Percentiles rank a stretch among this genome's conserved stretches.
Conservation (phyloP, 768 basidiomycete species). For the Fomitopsis serialis region DNA sequence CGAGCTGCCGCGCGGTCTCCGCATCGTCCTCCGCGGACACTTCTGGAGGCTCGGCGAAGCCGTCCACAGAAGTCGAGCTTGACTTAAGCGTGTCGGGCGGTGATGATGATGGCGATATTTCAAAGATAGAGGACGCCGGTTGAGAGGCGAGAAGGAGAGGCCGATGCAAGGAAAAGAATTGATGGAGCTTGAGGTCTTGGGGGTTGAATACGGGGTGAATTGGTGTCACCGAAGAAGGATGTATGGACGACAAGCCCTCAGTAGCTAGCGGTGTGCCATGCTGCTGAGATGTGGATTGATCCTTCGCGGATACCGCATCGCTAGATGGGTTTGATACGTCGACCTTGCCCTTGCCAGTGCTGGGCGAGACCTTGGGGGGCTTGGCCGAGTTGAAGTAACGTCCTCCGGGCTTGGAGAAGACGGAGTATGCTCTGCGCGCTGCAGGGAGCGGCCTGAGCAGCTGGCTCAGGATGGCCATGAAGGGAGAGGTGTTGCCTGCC, state of each 20-base stretch:
- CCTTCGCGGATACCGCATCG: conserved; percentile 11
- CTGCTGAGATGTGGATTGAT: conserved; percentile 8
- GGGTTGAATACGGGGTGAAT: conserved; percentile 54
- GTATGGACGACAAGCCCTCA: conserved; percentile 2
- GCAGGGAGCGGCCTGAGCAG: conserved; percentile 43
- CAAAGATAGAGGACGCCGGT: conserved; percentile 52
- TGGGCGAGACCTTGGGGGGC: conserved; percentile 41
- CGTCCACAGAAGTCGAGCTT: conserved; percentile 17
- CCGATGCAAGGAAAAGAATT: conserved; percentile 80
- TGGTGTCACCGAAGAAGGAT: conserved; percentile 15
- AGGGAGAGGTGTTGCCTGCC: not conserved
- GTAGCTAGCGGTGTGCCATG: conserved; percentile 1
- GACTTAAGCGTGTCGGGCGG: conserved; percentile 8
- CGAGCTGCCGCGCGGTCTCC: conserved; percentile 76
- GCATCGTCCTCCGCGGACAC: conserved; percentile 67
- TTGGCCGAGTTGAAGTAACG: conserved; percentile 75
- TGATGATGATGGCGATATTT: conserved; percentile 19
- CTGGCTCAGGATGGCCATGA: conserved; percentile 44
- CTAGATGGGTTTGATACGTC: conserved; percentile 33
- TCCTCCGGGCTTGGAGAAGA: conserved; percentile 72
- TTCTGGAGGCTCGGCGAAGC: conserved; percentile 40
- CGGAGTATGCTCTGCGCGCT: conserved; percentile 59
- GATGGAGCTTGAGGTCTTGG: conserved; percentile 74
- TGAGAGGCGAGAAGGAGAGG: conserved; percentile 68
- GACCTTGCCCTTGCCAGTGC: conserved; percentile 31